Conservation (phyloP, 2,329 filamentous ascomycete species). For the Trichoderma atrobrunneum region DNA sequence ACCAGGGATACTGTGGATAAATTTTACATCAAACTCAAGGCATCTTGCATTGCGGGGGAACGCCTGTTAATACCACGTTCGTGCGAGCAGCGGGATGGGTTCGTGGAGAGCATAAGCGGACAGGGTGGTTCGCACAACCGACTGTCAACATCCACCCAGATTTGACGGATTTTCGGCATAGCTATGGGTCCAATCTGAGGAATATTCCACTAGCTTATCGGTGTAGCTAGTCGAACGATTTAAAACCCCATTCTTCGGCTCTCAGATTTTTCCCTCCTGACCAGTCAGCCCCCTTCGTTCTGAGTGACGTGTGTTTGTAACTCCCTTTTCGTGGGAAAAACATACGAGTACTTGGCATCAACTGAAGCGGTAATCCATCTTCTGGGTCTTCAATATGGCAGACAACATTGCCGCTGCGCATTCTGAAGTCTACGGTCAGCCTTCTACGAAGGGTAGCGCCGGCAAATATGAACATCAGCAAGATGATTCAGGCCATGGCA, state of each 20-base stretch:
- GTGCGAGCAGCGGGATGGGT: not conserved
- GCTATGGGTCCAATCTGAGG: not conserved
- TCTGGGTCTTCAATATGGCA: not conserved
- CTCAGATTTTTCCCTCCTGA: not conserved
- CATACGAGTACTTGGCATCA: not conserved
- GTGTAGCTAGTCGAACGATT: not conserved
- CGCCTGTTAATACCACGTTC: not conserved
- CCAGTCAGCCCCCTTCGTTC: not conserved
- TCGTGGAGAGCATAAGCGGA: not conserved
- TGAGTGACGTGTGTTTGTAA: not conserved
- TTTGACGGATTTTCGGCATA: slow-evolving; percentile 3
- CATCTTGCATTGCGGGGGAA: slow-evolving; percentile 3
- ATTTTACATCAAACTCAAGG: not conserved
- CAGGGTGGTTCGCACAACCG: not conserved
- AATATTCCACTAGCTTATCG: slow-evolving; percentile 1
- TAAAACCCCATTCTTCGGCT: not conserved
- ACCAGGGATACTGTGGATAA: slow-evolving; percentile 5
- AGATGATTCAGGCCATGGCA: not conserved
- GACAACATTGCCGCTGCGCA: not conserved
- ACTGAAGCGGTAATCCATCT: not conserved
- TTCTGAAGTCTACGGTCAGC: not conserved
- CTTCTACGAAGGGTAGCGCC: not conserved
- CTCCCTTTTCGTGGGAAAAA: not conserved
- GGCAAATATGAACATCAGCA: not conserved
- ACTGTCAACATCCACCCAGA: not conserved